phyloP scores from a whole-genome alignment of 768 basidiomycete genomes.

The Imleria badia region DNA sequence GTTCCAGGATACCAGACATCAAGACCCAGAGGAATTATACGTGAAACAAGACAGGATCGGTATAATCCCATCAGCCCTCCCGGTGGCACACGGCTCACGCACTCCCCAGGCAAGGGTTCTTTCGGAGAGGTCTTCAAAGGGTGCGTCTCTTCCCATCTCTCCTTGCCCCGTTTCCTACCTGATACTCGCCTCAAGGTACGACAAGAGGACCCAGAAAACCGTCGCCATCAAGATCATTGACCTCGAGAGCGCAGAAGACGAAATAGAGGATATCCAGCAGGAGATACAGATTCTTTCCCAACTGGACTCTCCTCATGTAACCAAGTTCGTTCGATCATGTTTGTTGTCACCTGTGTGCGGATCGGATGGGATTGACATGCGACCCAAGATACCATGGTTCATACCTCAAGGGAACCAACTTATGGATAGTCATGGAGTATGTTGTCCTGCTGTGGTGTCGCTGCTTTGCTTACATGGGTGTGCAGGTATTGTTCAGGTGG shows the following conservation, averaged over 20 bases:
- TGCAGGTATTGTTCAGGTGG: conserved; percentile 94
- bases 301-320: conserved; percentile 93
- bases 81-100: conserved; percentile 18
- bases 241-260: conserved; percentile 97
- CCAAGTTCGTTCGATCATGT: conserved; percentile 63
- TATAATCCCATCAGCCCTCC: conserved; percentile 35
- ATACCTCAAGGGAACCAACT: conserved; percentile 89
- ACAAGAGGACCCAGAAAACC: conserved; percentile 92
- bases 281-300: conserved; percentile 98
- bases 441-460: conserved; percentile 25
- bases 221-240: conserved; percentile 99
- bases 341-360: conserved; percentile 30
- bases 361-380: conserved; percentile 32
- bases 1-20: conserved; percentile 59
- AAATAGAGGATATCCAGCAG: conserved; percentile 99
- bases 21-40: conserved; percentile 96
- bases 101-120: conserved; percentile 82
- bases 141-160: conserved; percentile 41
- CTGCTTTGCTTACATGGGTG: conserved; percentile 8
- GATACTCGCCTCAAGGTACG: conserved; percentile 58
- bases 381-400: conserved; percentile 86
- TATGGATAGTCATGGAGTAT: conserved; percentile 99
- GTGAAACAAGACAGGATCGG: conserved; percentile 98
- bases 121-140: conserved; percentile 99
- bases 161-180: conserved; percentile 7